These are phyloP conservation scores for Melanopsichium pennsylvanicum DNA, from an alignment of 1,284 basidiomycete genomes.

Conservation along the genomic window DNA sequence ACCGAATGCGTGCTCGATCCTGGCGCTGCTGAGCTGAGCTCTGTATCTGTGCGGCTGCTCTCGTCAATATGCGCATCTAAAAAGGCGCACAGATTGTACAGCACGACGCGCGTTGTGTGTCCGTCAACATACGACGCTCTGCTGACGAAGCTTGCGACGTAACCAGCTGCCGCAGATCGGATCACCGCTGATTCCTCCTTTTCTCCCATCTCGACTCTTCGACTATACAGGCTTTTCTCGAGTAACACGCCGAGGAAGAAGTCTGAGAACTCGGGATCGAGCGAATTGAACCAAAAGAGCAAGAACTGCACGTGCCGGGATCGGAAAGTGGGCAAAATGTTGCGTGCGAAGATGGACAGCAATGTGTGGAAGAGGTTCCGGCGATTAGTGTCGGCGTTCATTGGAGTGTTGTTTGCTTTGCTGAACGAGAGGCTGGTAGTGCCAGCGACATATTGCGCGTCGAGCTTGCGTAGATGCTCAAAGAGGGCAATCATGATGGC, in stretches of 20 bases:
- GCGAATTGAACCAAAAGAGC: conserved; percentile 91
- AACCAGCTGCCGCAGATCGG: conserved; percentile 61
- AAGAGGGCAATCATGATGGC: conserved; percentile 84
- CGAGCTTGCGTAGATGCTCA: conserved; percentile 75
- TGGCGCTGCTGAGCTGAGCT: conserved; percentile 40
- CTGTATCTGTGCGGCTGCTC: conserved; percentile 63
- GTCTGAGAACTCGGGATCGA: conserved; percentile 87
- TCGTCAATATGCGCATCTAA: conserved; percentile 73
- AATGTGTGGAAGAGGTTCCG: conserved; percentile 77
- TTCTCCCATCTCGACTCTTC: conserved; percentile 26
- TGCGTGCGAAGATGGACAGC: conserved; percentile 88
- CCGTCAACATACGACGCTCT: conserved; percentile 86
- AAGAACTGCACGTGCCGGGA: conserved; percentile 97
- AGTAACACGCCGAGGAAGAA: conserved; percentile 92
- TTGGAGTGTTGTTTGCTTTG: conserved; percentile 18
- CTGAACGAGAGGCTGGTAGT: conserved; percentile 21
- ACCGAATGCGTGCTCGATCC: conserved; percentile 55
- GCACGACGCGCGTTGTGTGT: conserved; percentile 77
- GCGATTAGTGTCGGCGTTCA: conserved; percentile 44
- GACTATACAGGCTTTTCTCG: conserved; percentile 80
- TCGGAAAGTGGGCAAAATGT: conserved; percentile 92
- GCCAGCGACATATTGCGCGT: conserved; percentile 39
- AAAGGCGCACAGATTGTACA: conserved; percentile 84
- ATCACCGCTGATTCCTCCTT: conserved; percentile 54
- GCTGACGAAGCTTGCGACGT: conserved; percentile 82